These are phyloP conservation scores for Peronospora destructor DNA, from an alignment of 352 stramenopile species.

Conservation along the genomic window DNA sequence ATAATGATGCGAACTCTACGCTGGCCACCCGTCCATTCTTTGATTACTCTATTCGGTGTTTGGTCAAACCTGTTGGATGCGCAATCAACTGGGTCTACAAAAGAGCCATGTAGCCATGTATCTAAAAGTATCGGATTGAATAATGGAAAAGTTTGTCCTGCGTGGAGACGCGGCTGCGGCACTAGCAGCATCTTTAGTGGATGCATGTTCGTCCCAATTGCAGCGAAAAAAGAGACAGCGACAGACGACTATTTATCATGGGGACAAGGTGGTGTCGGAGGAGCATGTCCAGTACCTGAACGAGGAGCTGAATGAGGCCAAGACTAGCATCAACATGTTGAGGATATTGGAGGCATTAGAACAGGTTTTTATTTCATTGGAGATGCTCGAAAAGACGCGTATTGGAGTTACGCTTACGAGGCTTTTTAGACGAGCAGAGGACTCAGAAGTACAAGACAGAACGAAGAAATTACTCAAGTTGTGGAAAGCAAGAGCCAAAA, in stretches of 20 bases:
- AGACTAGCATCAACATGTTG: conserved; percentile 39
- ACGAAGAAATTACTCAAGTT: conserved; percentile 39
- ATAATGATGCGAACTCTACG: too few species aligned
- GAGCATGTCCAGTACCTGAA: conserved; percentile 57
- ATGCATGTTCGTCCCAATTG: conserved; percentile 1
- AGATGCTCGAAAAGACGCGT: conserved; percentile 74
- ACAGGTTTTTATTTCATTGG: conserved; percentile 63
- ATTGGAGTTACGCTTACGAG: conserved; percentile 37
- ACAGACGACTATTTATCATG: conserved; percentile 64
- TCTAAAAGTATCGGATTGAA: too few species aligned
- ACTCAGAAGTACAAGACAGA: conserved; percentile 34
- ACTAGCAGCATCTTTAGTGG: conserved; percentile 14
- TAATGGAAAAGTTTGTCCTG: conserved; percentile 60
- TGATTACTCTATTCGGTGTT: not conserved
- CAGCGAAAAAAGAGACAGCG: conserved; percentile 30
- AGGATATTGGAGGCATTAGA: conserved; percentile 49
- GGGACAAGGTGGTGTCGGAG: conserved; percentile 63
- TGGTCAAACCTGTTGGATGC: conserved; percentile 9
- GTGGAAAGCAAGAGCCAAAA: conserved; percentile 72
- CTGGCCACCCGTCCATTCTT: too few species aligned
- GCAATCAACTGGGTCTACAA: conserved; percentile 12
- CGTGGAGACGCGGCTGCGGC: conserved; percentile 41
- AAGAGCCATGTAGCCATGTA: not conserved
- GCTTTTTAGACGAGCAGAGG: conserved; percentile 22
- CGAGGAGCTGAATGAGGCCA: conserved; percentile 59